Evolutionary conservation across 2,329 filamentous ascomycete genomes (phyloP).

Genomic region (Capronia epimyces): DNA sequence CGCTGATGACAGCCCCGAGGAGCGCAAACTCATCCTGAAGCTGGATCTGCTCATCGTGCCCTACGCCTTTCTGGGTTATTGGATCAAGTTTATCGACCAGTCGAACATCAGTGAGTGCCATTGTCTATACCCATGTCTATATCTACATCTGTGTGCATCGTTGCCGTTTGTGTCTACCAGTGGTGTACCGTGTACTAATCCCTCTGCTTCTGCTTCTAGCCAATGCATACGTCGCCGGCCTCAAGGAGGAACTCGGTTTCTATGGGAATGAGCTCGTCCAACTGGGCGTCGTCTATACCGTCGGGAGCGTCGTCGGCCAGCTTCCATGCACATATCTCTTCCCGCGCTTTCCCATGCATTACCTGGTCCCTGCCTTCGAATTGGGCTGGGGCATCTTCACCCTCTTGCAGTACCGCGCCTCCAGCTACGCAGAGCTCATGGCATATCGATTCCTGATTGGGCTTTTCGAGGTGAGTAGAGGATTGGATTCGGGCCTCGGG

Average conservation of each 20-base stretch:
- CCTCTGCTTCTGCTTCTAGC: constrained; percentile 33
- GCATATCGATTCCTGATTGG: constrained; percentile 7
- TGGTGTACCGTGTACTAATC: no score
- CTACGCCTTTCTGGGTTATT: constrained; percentile 52
- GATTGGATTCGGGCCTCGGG: no score
- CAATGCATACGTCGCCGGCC: constrained; percentile 53
- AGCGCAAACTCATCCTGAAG: constrained; percentile 50
- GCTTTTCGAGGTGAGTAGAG: not conserved
- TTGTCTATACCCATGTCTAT: no score
- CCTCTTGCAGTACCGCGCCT: constrained; percentile 48
- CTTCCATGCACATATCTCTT: constrained; percentile 51
- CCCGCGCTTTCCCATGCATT: constrained; percentile 44
- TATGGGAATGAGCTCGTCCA: constrained; percentile 52
- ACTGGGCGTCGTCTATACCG: constrained; percentile 49
- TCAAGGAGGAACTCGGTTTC: constrained; percentile 50
- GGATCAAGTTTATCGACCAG: constrained; percentile 52
- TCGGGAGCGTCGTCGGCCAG: constrained; percentile 49
- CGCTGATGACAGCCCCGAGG: constrained; percentile 46
- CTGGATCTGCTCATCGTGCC: constrained; percentile 53
- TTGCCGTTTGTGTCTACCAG: no score
- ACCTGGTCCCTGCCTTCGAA: constrained; percentile 49
- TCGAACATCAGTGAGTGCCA: constrained; percentile 51
- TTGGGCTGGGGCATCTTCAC: constrained; percentile 54
- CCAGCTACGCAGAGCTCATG: constrained; percentile 31
- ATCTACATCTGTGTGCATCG: no score